A percentile compares a stretch with the other conserved stretches of the same genome.
These are phyloP conservation scores for Cryphonectria nitschkei DNA, from an alignment of 2,329 filamentous ascomycete species.

Conservation along the genomic window DNA sequence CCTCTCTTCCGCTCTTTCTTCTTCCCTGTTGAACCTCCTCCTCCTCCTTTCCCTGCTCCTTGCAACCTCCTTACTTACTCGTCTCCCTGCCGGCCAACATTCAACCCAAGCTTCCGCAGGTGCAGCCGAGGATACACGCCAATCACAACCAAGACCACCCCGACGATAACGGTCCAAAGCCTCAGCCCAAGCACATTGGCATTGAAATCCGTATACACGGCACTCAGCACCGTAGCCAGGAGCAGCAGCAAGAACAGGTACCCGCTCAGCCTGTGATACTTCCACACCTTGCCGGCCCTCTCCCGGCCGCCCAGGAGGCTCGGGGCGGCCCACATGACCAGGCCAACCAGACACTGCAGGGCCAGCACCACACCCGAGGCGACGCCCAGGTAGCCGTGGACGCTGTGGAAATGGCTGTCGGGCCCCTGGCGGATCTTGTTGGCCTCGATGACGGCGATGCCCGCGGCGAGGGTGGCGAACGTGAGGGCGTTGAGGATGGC, in stretches of 20 bases:
- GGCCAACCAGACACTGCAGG: conserved; percentile 57
- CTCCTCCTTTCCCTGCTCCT: neutral
- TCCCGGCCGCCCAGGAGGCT: conserved; percentile 75
- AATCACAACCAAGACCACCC: conserved; percentile 65
- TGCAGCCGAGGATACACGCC: conserved; percentile 81
- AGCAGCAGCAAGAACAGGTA: conserved; percentile 72
- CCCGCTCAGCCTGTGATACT: conserved; percentile 81
- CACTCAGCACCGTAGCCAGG: conserved; percentile 73
- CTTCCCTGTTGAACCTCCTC: neutral
- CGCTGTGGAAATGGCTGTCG: conserved; percentile 75
- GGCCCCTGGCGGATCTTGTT: conserved; percentile 69
- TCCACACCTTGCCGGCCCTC: conserved; percentile 78
- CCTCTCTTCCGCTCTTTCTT: neutral
- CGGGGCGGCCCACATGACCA: conserved; percentile 64
- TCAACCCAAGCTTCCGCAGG: conserved; percentile 73
- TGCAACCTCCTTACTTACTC: neutral
- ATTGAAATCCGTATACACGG: conserved; percentile 78
- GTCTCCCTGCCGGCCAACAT: conserved; percentile 4
- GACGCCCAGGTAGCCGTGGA: conserved; percentile 83
- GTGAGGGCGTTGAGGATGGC: conserved; percentile 70
- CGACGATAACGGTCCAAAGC: conserved; percentile 75
- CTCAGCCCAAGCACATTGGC: conserved; percentile 69
- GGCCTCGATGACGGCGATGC: conserved; percentile 73
- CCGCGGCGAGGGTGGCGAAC: conserved; percentile 63
- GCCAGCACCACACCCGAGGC: conserved; percentile 60